Base-by-base conservation (phyloP, 306 rosid genomes). In the Rubus idaeus region DNA sequence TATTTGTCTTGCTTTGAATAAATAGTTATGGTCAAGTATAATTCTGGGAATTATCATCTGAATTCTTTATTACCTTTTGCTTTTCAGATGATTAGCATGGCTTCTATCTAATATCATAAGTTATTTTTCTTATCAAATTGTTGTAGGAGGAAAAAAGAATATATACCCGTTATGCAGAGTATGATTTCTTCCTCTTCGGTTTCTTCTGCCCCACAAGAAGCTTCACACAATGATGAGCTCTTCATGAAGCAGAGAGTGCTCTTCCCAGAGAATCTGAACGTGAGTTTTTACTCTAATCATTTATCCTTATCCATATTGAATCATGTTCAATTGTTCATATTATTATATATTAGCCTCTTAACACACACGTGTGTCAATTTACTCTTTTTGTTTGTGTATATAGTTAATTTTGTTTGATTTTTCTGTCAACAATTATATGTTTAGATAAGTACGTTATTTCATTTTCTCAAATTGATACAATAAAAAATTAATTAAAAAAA, bases 191-290 rank as follows among this genome's bases (percentile, higher is more conserved):
- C 72, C 39, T 30, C 78, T 68, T 73, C 80, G 39, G 80, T 77
- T 5, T 53, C 58, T 81, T 64, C 80, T 64, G 8, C 44, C 20
- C 61, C 35, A 13, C 41, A 50, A 68, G 55, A 66, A 73, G 41
- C 81, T 74, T 82, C 80, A 26, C 88, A 85, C 80, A 61, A 57
- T 57, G 88, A 85, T 49, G 88, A 85, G 74, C 79, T 85, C 71
- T 73, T 66, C 74, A 82, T 85, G 88, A 76, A 85, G 74, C 82
- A 85, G 74, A 76, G 79, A 5, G n/a, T 81, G 61, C 68, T 65
- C 68, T 84, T 84, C 52, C 78, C 86, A 21, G 84, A 79, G 67
- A 85, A 75, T 45, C 71, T 85, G 53, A 75, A 79, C 26, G 88
- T 82, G 37, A 50, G 70, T 69, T 75, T 42, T 45, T 30, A 2